These are phyloP conservation scores for Phaseolus coccineus DNA, from an alignment of 331 rosid genomes.

Conservation along the genomic window DNA sequence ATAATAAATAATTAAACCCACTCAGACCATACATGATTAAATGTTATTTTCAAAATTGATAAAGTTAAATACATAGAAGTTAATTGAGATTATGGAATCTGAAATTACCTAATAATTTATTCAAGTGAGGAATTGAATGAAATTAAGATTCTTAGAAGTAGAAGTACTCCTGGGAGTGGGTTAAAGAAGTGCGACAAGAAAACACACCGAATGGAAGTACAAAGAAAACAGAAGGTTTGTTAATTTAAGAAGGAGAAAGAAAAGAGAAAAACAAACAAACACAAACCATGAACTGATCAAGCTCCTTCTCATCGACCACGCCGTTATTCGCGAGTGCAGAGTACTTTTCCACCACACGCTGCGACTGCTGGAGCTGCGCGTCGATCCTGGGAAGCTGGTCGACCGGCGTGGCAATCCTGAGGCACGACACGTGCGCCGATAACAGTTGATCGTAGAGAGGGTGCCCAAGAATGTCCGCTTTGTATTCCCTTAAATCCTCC, in stretches of 20 bases:
- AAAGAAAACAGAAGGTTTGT: background rate
- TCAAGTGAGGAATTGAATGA: background rate
- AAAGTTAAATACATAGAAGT: background rate
- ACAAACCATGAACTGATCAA: constrained; percentile 63
- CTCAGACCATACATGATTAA: background rate
- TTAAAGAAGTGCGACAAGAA: constrained; percentile 3
- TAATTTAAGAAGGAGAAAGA: background rate
- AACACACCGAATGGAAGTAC: background rate
- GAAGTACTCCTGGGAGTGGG: background rate
- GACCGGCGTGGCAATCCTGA: constrained; percentile 58
- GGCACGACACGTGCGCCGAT: constrained; percentile 58
- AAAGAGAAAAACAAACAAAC: background rate
- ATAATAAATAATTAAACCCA: background rate
- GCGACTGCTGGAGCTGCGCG: constrained; percentile 59
- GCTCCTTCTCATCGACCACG: constrained; percentile 50
- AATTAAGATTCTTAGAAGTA: background rate
- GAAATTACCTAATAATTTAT: too few relatives aligned
- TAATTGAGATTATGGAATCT: background rate
- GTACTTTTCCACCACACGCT: constrained; percentile 54
- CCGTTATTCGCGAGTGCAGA: constrained; percentile 39
- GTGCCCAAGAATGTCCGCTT: constrained; percentile 52
- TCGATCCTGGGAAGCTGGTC: constrained; percentile 64
- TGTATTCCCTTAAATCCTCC: constrained; percentile 47
- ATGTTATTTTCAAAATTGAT: background rate
- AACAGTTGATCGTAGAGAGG: constrained; percentile 56